Evolutionary conservation across 768 basidiomycete genomes (phyloP), one percentile per base, ranked within the genome.

Genomic region (Goffeauzyma gilvescens): DNA sequence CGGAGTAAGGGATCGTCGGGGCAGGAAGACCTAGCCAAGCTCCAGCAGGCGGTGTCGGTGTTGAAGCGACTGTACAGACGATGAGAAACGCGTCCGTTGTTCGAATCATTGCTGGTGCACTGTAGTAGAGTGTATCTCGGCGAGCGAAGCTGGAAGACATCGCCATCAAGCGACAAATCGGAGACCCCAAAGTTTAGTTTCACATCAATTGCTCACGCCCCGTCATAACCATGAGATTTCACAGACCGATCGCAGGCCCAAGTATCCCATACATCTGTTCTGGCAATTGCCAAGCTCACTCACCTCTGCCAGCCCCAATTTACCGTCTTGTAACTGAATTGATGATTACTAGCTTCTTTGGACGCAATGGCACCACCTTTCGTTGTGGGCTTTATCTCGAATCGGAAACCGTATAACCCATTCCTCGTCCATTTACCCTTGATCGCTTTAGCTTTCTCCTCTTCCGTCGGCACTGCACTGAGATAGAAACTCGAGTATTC

Each of bases 241-340:
- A n/a, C n/a, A n/a, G n/a, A n/a, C n/a, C n/a, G n/a, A n/a, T n/a
- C n/a, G n/a, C n/a, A n/a, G n/a, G n/a, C n/a, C n/a, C n/a, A n/a
- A n/a, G n/a, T n/a, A n/a, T n/a, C n/a, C n/a, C n/a, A n/a, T n/a
- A n/a, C n/a, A n/a, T n/a, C n/a, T n/a, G n/a, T n/a, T n/a, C n/a
- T n/a, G n/a, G n/a, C n/a, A n/a, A n/a, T n/a, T n/a, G n/a, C n/a
- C n/a, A n/a, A n/a, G 9, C 8, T 20, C 18, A 34, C 44, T 1
- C n/a, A 45, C 36, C 42, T 44, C 32, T 71, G 79, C 81, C 83
- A 86, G 61, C 81, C 81, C 83, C 81, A 84, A 54, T 84, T 85
- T 22, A 79, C 78, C 10, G 81, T 72, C 61, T 72, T 59, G n/a
- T 65, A 18, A 41, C 65, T 68, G 48, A 13, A 48, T 21, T 6